phyloP scores from a whole-genome alignment of 78 protist genomes.

The Dictyostelium brefeldianum region DNA sequence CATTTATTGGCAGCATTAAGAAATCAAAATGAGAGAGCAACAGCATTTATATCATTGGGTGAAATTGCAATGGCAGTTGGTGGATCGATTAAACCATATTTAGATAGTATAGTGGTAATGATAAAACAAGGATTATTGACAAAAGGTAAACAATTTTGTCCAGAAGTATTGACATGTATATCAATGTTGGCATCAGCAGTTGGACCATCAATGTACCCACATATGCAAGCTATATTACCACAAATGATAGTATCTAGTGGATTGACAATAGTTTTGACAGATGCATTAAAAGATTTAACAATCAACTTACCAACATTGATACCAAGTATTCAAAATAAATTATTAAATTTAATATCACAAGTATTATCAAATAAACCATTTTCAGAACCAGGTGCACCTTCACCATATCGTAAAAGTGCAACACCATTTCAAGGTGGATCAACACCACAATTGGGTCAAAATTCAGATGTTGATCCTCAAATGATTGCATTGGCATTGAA shows the following conservation, averaged over 20 bases:
- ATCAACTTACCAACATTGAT: constrained; percentile 61
- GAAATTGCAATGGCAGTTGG: constrained; percentile 83
- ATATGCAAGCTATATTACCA: constrained; percentile 59
- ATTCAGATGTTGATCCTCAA: constrained; percentile 50
- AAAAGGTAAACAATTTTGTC: constrained; percentile 70
- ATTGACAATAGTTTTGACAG: constrained; percentile 33
- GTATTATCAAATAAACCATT: constrained; percentile 43
- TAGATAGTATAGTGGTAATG: constrained; percentile 41
- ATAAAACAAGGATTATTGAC: constrained; percentile 37
- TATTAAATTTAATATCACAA: constrained; percentile 38
- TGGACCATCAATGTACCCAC: constrained; percentile 24
- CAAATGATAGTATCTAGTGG: constrained; percentile 60
- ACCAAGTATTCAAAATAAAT: constrained; percentile 68
- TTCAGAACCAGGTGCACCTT: constrained; percentile 62
- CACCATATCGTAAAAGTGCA: constrained; percentile 40
- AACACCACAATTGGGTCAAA: neutral
- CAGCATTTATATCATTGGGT: constrained; percentile 70
- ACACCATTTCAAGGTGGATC: constrained; percentile 65
- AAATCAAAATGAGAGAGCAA: constrained; percentile 64
- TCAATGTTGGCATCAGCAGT: constrained; percentile 82
- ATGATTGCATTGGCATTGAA: constrained; percentile 80
- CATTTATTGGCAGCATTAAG: constrained; percentile 59
- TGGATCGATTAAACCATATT: constrained; percentile 48
- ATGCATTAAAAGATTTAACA: constrained; percentile 63
- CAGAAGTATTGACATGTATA: constrained; percentile 84